phyloP scores from a whole-genome alignment of 2,329 filamentous ascomycete species.

The Penicillium crustosum region DNA sequence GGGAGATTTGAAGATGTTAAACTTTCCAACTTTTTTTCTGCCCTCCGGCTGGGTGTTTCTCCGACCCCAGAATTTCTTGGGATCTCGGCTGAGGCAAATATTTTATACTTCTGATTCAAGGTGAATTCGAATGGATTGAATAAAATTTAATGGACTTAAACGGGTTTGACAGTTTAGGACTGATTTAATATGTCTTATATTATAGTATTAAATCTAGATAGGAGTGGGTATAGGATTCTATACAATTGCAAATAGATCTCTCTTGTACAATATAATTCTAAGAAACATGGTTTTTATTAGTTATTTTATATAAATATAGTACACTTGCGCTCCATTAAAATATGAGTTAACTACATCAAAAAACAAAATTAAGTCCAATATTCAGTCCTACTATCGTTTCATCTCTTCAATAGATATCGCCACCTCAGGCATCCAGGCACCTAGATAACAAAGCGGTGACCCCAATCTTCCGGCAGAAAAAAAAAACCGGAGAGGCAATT shows the following conservation, averaged over 20 bases:
- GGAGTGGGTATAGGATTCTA: not conserved
- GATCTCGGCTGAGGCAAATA: not conserved
- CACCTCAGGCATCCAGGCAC: slow-evolving; percentile 6
- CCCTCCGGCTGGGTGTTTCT: slow-evolving; percentile 27
- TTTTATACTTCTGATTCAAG: not conserved
- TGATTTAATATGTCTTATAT: not conserved
- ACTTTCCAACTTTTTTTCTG: slow-evolving; percentile 26
- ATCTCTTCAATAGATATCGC: not conserved
- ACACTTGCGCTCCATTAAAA: not conserved
- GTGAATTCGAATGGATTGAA: not conserved
- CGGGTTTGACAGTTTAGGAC: not conserved
- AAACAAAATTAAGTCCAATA: not conserved
- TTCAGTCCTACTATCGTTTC: not conserved
- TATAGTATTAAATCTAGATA: not conserved
- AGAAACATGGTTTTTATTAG: not conserved
- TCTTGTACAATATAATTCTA: not conserved
- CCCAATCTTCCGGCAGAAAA: slow-evolving; percentile 16
- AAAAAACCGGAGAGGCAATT: slow-evolving; percentile 12
- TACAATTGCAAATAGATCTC: not conserved
- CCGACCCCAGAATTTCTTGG: slow-evolving; percentile 18
- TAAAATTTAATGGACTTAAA: not conserved
- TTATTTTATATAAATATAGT: no score
- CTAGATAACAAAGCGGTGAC: slow-evolving; percentile 15
- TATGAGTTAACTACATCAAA: not conserved
- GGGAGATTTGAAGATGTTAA: slow-evolving; percentile 8